phyloP scores from a whole-genome alignment of 1,284 basidiomycete genomes.

The Tylopilus sp. region DNA sequence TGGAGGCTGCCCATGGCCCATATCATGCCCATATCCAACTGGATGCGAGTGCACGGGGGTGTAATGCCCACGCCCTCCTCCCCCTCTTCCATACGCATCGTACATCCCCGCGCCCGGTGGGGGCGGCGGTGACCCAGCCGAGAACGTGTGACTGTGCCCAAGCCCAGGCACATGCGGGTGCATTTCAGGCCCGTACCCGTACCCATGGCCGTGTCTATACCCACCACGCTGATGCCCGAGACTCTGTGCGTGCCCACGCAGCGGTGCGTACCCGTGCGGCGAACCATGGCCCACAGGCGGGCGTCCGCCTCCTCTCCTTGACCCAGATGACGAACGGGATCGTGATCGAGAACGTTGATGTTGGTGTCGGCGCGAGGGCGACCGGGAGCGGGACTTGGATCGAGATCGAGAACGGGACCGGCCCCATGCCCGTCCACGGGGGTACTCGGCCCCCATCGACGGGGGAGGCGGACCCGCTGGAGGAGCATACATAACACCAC shows the following conservation, averaged over 20 bases:
- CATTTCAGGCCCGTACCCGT: neutral
- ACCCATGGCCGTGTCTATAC: neutral
- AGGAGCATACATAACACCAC: neutral
- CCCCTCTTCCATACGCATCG: too few species aligned
- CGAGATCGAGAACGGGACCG: conserved; percentile 3
- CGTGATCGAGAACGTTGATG: neutral
- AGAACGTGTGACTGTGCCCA: neutral
- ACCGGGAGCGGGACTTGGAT: neutral
- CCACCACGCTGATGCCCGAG: neutral
- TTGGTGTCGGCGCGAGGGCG: neutral
- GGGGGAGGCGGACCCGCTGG: neutral
- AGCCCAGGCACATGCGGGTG: neutral
- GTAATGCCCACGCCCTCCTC: neutral
- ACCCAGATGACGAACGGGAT: conserved; percentile 1
- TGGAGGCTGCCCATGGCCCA: neutral
- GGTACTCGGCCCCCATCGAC: too few species aligned
- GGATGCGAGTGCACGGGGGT: conserved; percentile 4
- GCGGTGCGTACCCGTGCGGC: neutral
- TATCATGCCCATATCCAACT: neutral
- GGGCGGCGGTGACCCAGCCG: neutral
- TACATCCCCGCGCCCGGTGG: too few species aligned
- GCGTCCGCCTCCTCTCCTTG: neutral
- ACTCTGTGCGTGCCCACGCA: neutral
- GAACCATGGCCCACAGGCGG: neutral
- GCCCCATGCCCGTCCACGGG: neutral